phyloP scores from a whole-genome alignment of 225 moss, liverwort and hornwort species.

The Physcomitrellopsis africana region DNA sequence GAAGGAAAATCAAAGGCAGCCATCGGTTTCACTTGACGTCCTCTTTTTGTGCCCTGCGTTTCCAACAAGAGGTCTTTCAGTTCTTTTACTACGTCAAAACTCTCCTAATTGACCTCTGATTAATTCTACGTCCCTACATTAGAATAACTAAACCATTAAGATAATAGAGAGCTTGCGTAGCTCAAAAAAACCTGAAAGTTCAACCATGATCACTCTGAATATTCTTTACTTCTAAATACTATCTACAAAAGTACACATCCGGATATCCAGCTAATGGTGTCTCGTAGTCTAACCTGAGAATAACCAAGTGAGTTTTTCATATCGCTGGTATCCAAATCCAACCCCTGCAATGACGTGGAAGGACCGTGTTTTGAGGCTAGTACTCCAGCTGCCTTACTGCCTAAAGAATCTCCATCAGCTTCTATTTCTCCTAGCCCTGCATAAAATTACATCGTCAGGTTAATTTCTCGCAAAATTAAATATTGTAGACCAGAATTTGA shows the following conservation, averaged over 20 bases:
- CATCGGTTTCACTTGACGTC: constrained; percentile 55
- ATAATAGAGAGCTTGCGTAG: background rate
- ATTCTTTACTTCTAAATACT: background rate
- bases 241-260: background rate
- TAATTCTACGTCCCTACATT: background rate
- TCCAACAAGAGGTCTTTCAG: constrained; percentile 25
- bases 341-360: constrained; percentile 55
- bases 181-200: background rate
- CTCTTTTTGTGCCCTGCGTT: constrained; percentile 84
- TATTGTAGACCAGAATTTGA: background rate
- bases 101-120: background rate
- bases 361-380: constrained; percentile 52
- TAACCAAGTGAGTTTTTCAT: constrained; percentile 52
- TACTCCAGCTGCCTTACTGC: constrained; percentile 67
- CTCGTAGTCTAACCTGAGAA: constrained; percentile 37
- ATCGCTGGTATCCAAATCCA: constrained; percentile 58
- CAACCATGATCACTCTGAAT: constrained; percentile 1
- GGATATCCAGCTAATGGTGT: constrained; percentile 8
- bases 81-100: background rate
- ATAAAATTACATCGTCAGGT: constrained; percentile 34
- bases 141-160: constrained; percentile 1
- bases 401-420: constrained; percentile 90
- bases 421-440: constrained; percentile 79
- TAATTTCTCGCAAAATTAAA: constrained; percentile 7
- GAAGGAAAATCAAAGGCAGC: constrained; percentile 68